Evolutionary conservation across 352 stramenopile genomes (phyloP), one percentile per base, ranked within the genome.

Genomic region (Phytopythium ostracodes): DNA sequence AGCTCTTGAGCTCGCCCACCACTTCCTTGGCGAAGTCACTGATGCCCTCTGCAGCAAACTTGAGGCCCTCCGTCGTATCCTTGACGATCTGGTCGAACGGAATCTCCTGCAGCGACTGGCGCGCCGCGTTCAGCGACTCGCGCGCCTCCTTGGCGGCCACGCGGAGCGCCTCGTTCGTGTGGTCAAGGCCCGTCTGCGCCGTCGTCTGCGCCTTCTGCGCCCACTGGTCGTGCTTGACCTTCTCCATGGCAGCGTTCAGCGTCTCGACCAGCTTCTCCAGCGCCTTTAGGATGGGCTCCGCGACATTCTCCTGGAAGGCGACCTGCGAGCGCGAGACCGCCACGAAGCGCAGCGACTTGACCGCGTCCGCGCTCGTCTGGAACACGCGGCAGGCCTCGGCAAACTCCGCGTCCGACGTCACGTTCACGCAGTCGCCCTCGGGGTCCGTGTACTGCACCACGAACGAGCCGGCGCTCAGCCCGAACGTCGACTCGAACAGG

Each of bases 181-280:
- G 68, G 47, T 70, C 76, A 7, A 89, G 64, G 7, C 76, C 77
- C 38, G 67, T 75, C 72, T 89, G 70, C 52, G 83, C 73, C 47
- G 50, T 78, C 62, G 75, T 57, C 60, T 86, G 72, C 29, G 67
- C 70, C 60, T 87, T 77, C 38, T 60, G 55, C 24, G 55, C 75
- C 82, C 81, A 91, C 71, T 90, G 70, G 59, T 91, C 82, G 49
- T 90, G 81, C 75, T 91, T 91, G 25, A 89, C 83, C 70, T 91
- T 90, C 60, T 92, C 82, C 71, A 92, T 86, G n/a, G 83, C 82
- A 29, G 72, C 60, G 60, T 80, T 89, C 44, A 94, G 62, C 63
- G 81, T 90, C 67, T 86, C 85, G 31, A 94, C 80, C 49, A 94
- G 77, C 66, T 87, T 87, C 69, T 91, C 85, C 17, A 94, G 84